A percentile compares a stretch with the other conserved stretches of the same genome.
phyloP scores from a whole-genome alignment of 768 basidiomycete species.

The Inosperma sp. region DNA sequence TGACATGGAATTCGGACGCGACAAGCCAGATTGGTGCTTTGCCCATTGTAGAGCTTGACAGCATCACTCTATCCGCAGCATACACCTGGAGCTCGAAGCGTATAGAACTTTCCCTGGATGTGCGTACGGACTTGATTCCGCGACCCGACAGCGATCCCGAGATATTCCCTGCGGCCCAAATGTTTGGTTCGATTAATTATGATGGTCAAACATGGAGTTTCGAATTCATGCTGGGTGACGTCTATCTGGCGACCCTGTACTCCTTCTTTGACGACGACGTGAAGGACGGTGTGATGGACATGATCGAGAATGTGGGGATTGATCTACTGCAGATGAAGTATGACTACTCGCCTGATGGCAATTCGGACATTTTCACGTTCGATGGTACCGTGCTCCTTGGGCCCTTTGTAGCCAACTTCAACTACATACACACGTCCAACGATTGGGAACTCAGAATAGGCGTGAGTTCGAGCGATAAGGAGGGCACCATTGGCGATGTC shows the following conservation, averaged over 20 bases:
- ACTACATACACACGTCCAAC: background rate
- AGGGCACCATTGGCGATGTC: background rate
- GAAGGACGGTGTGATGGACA: background rate
- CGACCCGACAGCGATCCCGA: background rate
- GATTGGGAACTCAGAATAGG: background rate
- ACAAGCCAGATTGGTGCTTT: background rate
- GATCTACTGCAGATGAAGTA: background rate
- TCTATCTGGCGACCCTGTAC: background rate
- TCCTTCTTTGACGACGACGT: background rate
- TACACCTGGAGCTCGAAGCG: background rate
- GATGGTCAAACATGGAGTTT: background rate
- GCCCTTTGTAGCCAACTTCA: background rate
- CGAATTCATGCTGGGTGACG: background rate
- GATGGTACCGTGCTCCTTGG: background rate
- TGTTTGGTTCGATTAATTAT: background rate
- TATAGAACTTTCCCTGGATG: background rate
- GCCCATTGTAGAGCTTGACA: background rate
- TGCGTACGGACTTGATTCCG: background rate
- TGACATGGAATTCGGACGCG: background rate
- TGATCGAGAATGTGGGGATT: background rate
- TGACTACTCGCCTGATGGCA: background rate
- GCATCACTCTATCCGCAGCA: background rate
- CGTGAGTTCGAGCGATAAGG: background rate
- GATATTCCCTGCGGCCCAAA: background rate
- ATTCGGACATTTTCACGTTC: background rate